Base-by-base conservation (phyloP, 306 rosid genomes). In the Malus domestica region DNA sequence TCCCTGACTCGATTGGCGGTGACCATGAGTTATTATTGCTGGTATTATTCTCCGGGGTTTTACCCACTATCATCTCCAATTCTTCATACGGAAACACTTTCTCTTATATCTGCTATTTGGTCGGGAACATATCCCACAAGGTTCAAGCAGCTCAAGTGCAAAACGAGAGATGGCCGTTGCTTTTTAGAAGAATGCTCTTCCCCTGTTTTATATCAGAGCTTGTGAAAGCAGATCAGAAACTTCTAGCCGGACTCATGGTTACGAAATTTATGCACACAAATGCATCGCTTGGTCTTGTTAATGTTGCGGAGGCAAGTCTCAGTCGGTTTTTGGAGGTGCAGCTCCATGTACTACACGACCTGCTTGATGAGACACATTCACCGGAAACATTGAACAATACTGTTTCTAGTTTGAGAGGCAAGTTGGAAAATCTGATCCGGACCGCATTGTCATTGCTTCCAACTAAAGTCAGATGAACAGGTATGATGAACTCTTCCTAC, bases 221-320 rank as follows among this genome's bases (percentile, higher is more conserved):
- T 64, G 96, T 96, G 79, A 92, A 84, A 85, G 93, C 93, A 57
- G 96, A 85, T 85, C 98, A 96, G 84, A 88, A 87, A 60, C 83
- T 96, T 80, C 85, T 96, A 25, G 98, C 98, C 11, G 98, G 93
- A 75, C 87, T 90, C 64, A 51, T 92, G 16, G 93, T 96, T 76
- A 87, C 90, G 20, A 96, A 89, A 81, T 87, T 82, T 74, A 89
- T 89, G 98, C 97, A 88, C 85, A 86, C 90, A 73, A 90, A 84
- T 71, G 76, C 90, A 30, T 82, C 93, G 1, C 86, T 90, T 54
- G 81, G 93, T 75, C 93, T 92, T 72, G 72, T 96, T 5, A 92
- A 92, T 76, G 83, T 92, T 64, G 89, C 92, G 0, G 92, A 83
- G 80, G 83, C 88, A 8, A 81, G 96, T 86, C 94, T 96, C 27